Base-by-base conservation (phyloP, 345 rosid genomes). In the Ricinus communis region DNA sequence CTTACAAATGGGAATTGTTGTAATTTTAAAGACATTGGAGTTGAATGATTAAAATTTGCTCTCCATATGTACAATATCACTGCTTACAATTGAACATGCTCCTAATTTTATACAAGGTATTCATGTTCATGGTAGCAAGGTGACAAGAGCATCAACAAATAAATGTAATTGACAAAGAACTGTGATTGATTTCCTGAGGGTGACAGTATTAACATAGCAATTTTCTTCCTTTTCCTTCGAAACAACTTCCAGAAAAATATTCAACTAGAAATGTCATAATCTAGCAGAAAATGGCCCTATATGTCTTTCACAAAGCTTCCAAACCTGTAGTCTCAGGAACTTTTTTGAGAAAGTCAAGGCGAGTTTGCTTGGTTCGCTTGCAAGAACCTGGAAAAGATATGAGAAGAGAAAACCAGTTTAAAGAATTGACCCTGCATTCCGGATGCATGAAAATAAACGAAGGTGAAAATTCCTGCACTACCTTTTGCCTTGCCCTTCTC, bases 321-420 rank as follows among this genome's bases (percentile, higher is more conserved):
- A 76, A 76, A 72, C 78, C 68, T 33, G 80, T 70, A 41, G 74
- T 61, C 36, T 82, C 82, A 1, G 87, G 74, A 55, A 51, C 64
- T 72, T 85, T 75, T 81, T 83, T 89, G 22, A 74, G 36, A 77
- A 91, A 87, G 72, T 56, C 74, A 33, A 93, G 90, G 59, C 83
- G 69, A 22, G 90, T 65, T 79, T 93, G 97, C 45, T 66, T 80
- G 59, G 84, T 79, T 52, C 81, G 85, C 86, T 86, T 88, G 88
- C 87, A 82, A 16, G 85, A 45, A 54, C 65, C 97, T 88, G 88
- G 49, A 74, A 47, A 45, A n/a, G 36, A 1, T 47, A 41, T 4
- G 7, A 21, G 70, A 33, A 5, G 1, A 24, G n/a, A 62, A 14
- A 27, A 72, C 56, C 50, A 68, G 60, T 66, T 53, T 7, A 27